Conservation (phyloP, 2,329 filamentous ascomycete species). For the Ilyonectria sp. region DNA sequence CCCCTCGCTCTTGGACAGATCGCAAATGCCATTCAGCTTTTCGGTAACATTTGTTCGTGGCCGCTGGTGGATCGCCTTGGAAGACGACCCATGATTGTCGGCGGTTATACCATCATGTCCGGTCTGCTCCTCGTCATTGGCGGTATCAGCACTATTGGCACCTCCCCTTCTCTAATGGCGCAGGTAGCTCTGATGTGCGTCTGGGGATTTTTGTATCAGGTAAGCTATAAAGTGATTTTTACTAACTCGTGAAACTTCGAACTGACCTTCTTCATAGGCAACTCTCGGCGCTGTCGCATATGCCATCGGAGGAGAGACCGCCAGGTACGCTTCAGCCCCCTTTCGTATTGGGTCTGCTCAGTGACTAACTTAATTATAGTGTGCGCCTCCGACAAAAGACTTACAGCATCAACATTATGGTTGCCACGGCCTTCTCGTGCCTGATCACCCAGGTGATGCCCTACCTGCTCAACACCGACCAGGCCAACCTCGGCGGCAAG, state of each 20-base stretch:
- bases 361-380: constrained; percentile 17
- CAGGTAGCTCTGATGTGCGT: constrained; percentile 50
- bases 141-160: constrained; percentile 49
- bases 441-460: constrained; percentile 50
- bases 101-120: constrained; percentile 48
- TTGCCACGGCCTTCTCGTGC: constrained; percentile 49
- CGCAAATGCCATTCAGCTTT: constrained; percentile 49
- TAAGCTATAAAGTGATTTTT: too few relatives aligned
- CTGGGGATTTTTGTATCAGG: constrained; percentile 50
- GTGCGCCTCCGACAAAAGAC: constrained; percentile 51
- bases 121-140: constrained; percentile 49
- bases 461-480: constrained; percentile 47
- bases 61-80: constrained; percentile 50
- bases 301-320: constrained; percentile 50
- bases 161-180: constrained; percentile 35
- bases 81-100: constrained; percentile 49
- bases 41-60: constrained; percentile 51
- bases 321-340: constrained; percentile 35
- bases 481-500: constrained; percentile 52
- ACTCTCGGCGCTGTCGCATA: constrained; percentile 50
- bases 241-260: not conserved
- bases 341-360: too few relatives aligned
- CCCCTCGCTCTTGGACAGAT: constrained; percentile 48
- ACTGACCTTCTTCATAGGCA: constrained; percentile 21
- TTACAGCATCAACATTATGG: constrained; percentile 53